Percentiles rank a stretch among this genome's conserved stretches.
phyloP scores from a whole-genome alignment of 306 rosid species.

The Castanospermum australe region DNA sequence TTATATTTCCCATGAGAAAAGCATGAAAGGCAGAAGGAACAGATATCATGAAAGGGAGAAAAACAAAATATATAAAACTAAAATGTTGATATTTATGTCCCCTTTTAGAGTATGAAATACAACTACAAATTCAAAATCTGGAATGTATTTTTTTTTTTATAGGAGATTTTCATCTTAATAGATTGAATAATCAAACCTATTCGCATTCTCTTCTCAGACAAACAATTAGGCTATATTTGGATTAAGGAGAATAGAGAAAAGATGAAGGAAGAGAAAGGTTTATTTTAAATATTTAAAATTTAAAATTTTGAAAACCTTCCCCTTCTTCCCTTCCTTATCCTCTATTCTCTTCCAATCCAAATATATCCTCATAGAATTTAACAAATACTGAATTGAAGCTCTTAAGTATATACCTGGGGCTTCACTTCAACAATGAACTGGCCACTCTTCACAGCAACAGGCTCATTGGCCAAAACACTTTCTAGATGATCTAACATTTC shows the following conservation, averaged over 20 bases:
- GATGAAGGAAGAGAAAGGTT: no score
- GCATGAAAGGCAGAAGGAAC: conserved; percentile 3
- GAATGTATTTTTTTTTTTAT: not conserved
- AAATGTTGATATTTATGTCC: not conserved
- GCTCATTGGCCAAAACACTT: conserved; percentile 84
- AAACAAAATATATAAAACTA: not conserved
- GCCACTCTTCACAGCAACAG: conserved; percentile 84
- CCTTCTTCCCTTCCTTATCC: no score
- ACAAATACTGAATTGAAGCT: not conserved
- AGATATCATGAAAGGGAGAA: not conserved
- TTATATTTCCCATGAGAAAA: no score
- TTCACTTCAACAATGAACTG: conserved; percentile 77
- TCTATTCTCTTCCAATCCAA: no score
- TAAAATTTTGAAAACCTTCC: no score
- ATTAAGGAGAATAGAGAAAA: no score
- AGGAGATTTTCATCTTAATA: not conserved
- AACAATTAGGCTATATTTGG: no score
- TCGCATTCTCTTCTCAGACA: conserved; percentile 3
- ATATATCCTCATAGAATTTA: no score
- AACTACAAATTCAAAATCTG: not conserved
- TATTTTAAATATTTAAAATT: no score
- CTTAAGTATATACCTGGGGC: conserved; percentile 64
- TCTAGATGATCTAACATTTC: conserved; percentile 87
- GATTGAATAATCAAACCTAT: not conserved
- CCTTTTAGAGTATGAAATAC: no score